These are phyloP conservation scores for Mortierella hygrophila DNA, from an alignment of 192 early-diverging fungal genomes.

Conservation along the genomic window DNA sequence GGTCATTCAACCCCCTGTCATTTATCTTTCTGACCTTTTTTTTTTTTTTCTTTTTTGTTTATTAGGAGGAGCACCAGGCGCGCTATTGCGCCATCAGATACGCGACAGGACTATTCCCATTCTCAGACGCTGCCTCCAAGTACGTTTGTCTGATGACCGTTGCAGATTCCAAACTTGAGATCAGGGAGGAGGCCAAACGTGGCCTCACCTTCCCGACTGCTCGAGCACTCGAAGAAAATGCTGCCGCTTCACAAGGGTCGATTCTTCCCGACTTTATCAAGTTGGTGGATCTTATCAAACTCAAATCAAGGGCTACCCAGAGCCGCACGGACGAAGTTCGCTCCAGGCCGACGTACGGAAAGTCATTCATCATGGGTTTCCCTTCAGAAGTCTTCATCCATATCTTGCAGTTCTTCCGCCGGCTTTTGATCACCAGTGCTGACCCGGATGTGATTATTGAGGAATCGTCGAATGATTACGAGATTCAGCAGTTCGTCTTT, in stretches of 20 bases:
- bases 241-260: constrained; percentile 2
- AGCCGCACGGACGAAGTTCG: constrained; percentile 22
- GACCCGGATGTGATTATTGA: constrained; percentile 70
- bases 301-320: constrained; percentile 36
- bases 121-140: constrained; percentile 67
- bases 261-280: constrained; percentile 50
- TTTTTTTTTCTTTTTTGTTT: too few species aligned
- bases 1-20: not conserved
- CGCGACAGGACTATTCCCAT: constrained; percentile 70
- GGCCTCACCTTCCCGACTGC: constrained; percentile 59
- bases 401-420: constrained; percentile 72
- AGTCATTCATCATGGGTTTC: constrained; percentile 64
- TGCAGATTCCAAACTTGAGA: constrained; percentile 63
- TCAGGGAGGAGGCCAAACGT: constrained; percentile 66
- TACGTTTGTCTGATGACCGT: constrained; percentile 73
- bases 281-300: constrained; percentile 51
- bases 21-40: not conserved
- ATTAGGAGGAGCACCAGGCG: constrained; percentile 60
- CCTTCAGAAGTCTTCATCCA: constrained; percentile 75
- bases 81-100: constrained; percentile 75
- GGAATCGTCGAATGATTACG: constrained; percentile 58
- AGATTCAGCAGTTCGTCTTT: constrained; percentile 49
- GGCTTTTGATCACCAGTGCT: constrained; percentile 67
- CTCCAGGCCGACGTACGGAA: constrained; percentile 33
- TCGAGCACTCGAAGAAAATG: constrained; percentile 19